Evolutionary conservation across 2,329 filamentous ascomycete genomes (phyloP), one percentile per base, ranked within the genome.

Genomic region (Fusarium siculi): DNA sequence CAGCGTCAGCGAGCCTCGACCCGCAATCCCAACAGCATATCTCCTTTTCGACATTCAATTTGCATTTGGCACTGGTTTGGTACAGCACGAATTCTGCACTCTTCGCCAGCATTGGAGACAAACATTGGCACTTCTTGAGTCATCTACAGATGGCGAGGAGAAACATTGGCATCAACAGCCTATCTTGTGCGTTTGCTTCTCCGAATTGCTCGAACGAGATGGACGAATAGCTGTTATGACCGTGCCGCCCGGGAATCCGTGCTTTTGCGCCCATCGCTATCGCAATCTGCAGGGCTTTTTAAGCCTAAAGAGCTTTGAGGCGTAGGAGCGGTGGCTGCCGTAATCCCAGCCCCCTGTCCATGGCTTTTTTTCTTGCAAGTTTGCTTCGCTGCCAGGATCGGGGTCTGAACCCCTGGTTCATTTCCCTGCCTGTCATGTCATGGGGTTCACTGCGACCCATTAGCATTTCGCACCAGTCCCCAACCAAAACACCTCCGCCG

Each of bases 371-470:
- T 72, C 66, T 71, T 71, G 62, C 66, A 62, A 68, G 67, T 71
- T 69, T 69, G 44, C 59, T 56, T 18, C 46, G 50, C 43, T 66
- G 60, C 67, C 63, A 71, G 70, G 74, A 68, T 69, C 39, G 52
- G 68, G 66, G 63, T 47, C 69, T 61, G 46, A 49, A 59, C 56
- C 65, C 65, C 72, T 67, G 56, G 59, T 58, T 67, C 59, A 65
- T 74, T 72, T 72, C 67, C 64, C 70, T 75, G 66, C 49, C 62
- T 66, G 65, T 73, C 73, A 71, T 77, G 74, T 73, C 74, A 75
- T 75, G 65, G 70, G 61, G 61, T 72, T 77, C 73, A 76, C 55
- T 76, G 53, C 53, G 64, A 53, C 66, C 66, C 74, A 67, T 74
- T 54, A 43, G 42, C 66, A 62, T 67, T 65, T 67, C 68, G 68